Base-by-base conservation (phyloP, 1,139 yeast species). In the Scheffersomyces parashehatae region DNA sequence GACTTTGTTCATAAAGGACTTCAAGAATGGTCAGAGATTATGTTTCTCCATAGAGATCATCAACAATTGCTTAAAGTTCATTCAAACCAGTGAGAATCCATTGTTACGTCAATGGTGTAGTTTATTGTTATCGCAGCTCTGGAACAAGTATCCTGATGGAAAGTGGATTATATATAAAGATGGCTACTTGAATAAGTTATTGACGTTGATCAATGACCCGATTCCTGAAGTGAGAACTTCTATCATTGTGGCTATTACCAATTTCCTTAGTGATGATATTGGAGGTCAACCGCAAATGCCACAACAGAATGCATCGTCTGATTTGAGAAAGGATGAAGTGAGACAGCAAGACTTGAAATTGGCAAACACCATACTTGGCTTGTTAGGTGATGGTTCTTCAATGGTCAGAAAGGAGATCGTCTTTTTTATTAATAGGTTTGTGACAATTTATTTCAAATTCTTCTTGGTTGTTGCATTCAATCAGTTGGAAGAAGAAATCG, bases 171-270 rank as follows among this genome's bases (percentile, higher is more conserved):
- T 85, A 34, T 73, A 83, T 55, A 82, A 83, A 53, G 87, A 84
- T 48, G 86, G 87, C 0, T 76, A 81, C 35, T 68, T 86, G 28
- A 81, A 72, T 31, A 76, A 78, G 49, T 62, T 93, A 32, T 62
- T 83, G 31, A 67, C 71, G 30, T 67, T 88, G 39, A 71, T 90
- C 29, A 81, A 79, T 49, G 98, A 93, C 60, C 97, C 97, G 0
- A 89, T 91, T 38, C 97, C 99, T 0, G 99, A 93, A 62, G 96
- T 93, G 0, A 74, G 99, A 47, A 85, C 97, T 0, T 88, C 98
- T 0, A 81, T 89, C 9, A 70, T 93, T 9, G 71, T 84, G 38
- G 88, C 96, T 0, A 67, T 93, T 39, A 81, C 91, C 2, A 81
- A 82, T 29, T 88, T 85, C 58, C 65, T 90, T 30, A 81, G 86